Evolutionary conservation across 1,284 basidiomycete species (phyloP).

Genomic region (Melampsora abietis-canadensis): DNA sequence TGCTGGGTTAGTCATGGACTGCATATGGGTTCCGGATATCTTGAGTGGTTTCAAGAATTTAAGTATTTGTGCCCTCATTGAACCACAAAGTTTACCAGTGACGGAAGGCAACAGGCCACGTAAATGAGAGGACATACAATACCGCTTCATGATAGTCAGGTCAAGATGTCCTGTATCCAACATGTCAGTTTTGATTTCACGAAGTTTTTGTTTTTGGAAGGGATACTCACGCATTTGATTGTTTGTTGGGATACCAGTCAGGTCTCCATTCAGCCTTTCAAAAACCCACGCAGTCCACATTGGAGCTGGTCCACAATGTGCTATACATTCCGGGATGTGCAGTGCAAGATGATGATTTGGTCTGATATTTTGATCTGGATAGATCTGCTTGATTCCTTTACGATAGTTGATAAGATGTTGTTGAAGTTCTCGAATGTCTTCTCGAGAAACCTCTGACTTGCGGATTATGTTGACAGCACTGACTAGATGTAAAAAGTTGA

Average conservation of each 20-base stretch:
- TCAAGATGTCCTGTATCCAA: no score
- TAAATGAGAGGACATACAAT: no score
- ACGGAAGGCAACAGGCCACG: no score
- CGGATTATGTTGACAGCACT: constrained; percentile 19
- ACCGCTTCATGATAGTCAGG: no score
- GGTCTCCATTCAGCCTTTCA: constrained; percentile 20
- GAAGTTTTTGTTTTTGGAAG: neutral
- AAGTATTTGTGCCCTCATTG: no score
- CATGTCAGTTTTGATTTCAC: no score
- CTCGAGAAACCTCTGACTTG: constrained; percentile 1
- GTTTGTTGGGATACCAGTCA: constrained; percentile 24
- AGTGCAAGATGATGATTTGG: constrained; percentile 26
- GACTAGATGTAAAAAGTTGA: constrained; percentile 17
- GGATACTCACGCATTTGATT: constrained; percentile 27
- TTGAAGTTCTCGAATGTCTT: neutral
- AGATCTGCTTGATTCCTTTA: neutral
- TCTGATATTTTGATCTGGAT: neutral
- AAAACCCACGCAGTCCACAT: constrained; percentile 29
- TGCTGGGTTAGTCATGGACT: no score
- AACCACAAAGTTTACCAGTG: no score
- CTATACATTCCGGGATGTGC: constrained; percentile 26
- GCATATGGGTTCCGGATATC: no score
- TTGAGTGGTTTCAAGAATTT: no score
- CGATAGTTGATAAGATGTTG: constrained; percentile 8
- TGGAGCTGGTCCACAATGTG: constrained; percentile 6